Evolutionary conservation across 176 grass and related monocot genomes (phyloP), one percentile per base, ranked within the genome.

Genomic region (Tillandsia leiboldiana): DNA sequence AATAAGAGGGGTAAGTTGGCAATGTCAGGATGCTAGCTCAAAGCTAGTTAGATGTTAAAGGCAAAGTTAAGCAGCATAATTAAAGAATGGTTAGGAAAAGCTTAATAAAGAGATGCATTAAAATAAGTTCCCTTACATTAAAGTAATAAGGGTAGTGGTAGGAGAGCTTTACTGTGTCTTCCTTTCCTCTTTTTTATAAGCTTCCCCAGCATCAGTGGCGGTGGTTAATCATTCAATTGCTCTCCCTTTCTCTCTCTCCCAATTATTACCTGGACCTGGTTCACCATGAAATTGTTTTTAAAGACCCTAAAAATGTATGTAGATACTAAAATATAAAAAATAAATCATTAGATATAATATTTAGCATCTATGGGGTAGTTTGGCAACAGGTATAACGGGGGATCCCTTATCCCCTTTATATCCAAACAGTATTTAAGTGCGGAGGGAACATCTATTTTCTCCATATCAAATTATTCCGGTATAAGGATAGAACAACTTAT

Each of bases 11-110:
- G 78, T 65, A 76, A 51, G 75, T 84, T 84, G 86, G 86, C 82
- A 76, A 22, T 88, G 78, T 84, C 86, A 88, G 82, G 82, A 72
- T 82, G 83, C 73, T 74, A 63, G 65, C 61, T 13, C 23, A 23
- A 52, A 23, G 68, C 81, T 66, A 51, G 29, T 68, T 68, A 74
- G 51, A 53, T 81, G 56, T 82, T 71, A 78, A 88, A 84, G 81
- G 64, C 73, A 88, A 88, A 88, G 82, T 67, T 85, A 82, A 88
- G 69, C 82, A 88, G 64, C 82, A 88, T 79, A 78, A 82, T 85
- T 88, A 85, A 88, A 88, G 78, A 47, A 79, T 72, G 78, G 71
- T 88, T 84, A 79, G 76, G 17, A 88, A 85, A 85, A 82, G 66
- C 71, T 75, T 81, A 82, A n/a, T n/a, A 20, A 82, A 59, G 51